phyloP scores from a whole-genome alignment of 768 basidiomycete genomes.

The Lyophyllum shimeji region DNA sequence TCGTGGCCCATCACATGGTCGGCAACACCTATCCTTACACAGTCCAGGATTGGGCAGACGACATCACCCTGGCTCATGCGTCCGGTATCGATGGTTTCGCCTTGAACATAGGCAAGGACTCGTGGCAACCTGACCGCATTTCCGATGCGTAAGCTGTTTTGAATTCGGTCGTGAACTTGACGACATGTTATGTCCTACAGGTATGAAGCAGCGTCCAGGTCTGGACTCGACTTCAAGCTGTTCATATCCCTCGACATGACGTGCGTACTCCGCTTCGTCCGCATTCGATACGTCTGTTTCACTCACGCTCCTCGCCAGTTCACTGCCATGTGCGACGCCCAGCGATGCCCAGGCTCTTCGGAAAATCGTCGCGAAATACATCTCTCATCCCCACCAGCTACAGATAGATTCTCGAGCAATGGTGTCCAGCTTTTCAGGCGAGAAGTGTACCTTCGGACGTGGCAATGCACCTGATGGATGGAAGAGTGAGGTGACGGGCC shows the following conservation, averaged over 20 bases:
- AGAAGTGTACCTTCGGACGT: constrained; percentile 67
- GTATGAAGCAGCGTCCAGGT: constrained; percentile 54
- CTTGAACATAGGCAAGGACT: constrained; percentile 65
- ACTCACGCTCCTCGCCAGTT: constrained; percentile 30
- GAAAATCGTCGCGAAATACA: constrained; percentile 51
- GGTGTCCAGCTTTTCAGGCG: constrained; percentile 73
- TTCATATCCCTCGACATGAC: constrained; percentile 82
- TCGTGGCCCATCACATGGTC: constrained; percentile 62
- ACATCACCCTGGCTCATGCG: constrained; percentile 54
- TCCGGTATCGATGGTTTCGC: constrained; percentile 71
- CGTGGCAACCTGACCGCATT: constrained; percentile 63
- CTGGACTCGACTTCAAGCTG: constrained; percentile 61
- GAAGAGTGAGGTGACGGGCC: constrained; percentile 50
- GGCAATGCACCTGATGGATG: constrained; percentile 51
- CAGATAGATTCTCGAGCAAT: constrained; percentile 44
- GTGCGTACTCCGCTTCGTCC: constrained; percentile 33
- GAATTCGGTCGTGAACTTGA: background rate
- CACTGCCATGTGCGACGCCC: constrained; percentile 50
- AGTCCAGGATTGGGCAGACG: constrained; percentile 42
- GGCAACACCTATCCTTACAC: constrained; percentile 70
- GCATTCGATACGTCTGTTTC: background rate
- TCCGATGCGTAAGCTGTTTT: constrained; percentile 53
- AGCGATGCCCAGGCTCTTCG: constrained; percentile 51
- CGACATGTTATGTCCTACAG: constrained; percentile 25
- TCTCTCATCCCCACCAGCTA: constrained; percentile 60